Percentiles rank a stretch among this genome's conserved stretches.
These are phyloP conservation scores for Lasiodiplodia theobromae DNA, from an alignment of 2,329 filamentous ascomycete species.

Conservation along the genomic window DNA sequence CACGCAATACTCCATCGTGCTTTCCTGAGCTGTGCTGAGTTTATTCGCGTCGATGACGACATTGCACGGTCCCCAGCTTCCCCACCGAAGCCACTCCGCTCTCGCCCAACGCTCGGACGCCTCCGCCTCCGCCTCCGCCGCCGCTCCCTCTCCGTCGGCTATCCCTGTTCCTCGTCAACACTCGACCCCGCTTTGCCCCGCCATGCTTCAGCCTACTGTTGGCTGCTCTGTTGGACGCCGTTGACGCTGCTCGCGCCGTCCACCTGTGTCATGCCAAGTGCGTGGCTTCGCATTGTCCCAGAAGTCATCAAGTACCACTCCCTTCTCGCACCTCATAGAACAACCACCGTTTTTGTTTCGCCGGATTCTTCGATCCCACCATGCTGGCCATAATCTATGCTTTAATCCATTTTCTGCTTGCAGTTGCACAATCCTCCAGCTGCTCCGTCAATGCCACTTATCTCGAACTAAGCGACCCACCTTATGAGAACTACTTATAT, in stretches of 20 bases:
- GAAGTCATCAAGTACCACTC: not conserved
- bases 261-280: not conserved
- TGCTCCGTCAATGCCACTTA: slow-evolving; percentile 42
- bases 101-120: not conserved
- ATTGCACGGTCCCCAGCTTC: not conserved
- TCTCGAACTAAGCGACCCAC: slow-evolving; percentile 61
- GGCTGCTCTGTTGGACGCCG: not conserved
- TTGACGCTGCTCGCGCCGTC: not conserved
- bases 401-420: not conserved
- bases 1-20: not conserved
- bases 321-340: not conserved
- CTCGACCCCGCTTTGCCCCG: slow-evolving; percentile 7
- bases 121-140: not conserved
- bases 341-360: not conserved
- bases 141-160: not conserved
- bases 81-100: slow-evolving; percentile 5
- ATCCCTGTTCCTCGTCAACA: not conserved
- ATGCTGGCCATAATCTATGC: slow-evolving; percentile 1
- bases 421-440: slow-evolving; percentile 5
- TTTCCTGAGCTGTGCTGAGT: not conserved
- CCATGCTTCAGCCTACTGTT: not conserved
- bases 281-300: not conserved
- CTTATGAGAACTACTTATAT: slow-evolving; percentile 71
- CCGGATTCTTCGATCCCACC: not conserved
- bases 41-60: slow-evolving; percentile 2